Conservation (phyloP, 1,139 yeast species). For the Candida sp. region DNA sequence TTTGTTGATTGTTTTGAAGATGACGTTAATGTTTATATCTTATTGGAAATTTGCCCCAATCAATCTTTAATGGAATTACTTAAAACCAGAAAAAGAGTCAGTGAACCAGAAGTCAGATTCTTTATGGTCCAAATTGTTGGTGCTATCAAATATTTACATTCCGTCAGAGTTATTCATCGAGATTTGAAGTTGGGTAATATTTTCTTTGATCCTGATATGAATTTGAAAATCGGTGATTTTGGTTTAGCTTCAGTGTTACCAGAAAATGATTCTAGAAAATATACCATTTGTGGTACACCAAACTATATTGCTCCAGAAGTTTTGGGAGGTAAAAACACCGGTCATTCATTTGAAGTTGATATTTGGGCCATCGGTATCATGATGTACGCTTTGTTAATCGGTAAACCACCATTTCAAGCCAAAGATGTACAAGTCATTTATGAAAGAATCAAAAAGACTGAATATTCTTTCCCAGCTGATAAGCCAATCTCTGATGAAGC, state of each 20-base stretch:
- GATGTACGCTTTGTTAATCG: constrained; percentile 86
- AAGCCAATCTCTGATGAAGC: constrained; percentile 72
- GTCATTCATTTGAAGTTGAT: constrained; percentile 93
- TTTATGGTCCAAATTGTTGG: constrained; percentile 94
- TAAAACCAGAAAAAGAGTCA: constrained; percentile 74
- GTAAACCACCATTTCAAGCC: constrained; percentile 97
- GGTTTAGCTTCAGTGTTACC: constrained; percentile 91
- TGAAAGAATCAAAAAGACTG: constrained; percentile 84
- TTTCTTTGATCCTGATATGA: constrained; percentile 89
- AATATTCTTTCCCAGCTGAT: constrained; percentile 77
- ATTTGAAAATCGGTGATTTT: constrained; percentile 92
- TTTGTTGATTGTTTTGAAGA: constrained; percentile 96
- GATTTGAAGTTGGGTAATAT: constrained; percentile 94
- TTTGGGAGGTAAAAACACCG: constrained; percentile 79
- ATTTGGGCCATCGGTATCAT: constrained; percentile 97
- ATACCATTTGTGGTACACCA: constrained; percentile 97
- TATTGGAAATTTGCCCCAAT: constrained; percentile 92
- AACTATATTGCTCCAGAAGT: constrained; percentile 98
- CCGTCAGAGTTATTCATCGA: constrained; percentile 91
- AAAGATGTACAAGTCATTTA: constrained; percentile 92
- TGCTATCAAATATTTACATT: constrained; percentile 88
- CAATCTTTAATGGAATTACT: constrained; percentile 91
- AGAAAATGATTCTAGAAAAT: constrained; percentile 65
- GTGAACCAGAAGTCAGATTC: constrained; percentile 89
- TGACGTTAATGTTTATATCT: constrained; percentile 86